Evolutionary conservation across 2,329 filamentous ascomycete species (phyloP).

Genomic region (Trichoderma oligosporum): DNA sequence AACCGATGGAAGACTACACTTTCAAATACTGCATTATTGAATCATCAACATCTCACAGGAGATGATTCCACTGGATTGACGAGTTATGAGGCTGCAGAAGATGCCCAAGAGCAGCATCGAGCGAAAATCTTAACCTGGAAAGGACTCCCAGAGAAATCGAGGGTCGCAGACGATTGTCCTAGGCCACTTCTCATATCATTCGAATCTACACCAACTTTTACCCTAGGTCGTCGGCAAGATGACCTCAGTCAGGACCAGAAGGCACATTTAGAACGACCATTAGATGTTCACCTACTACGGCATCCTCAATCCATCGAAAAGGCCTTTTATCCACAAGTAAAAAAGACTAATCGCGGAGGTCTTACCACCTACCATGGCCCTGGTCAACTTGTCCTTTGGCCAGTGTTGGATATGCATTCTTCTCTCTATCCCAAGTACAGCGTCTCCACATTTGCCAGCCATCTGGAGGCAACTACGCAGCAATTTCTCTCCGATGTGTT

Average conservation of each 20-base stretch:
- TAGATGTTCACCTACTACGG: conserved; percentile 32
- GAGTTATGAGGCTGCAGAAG: conserved; percentile 32
- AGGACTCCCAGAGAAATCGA: conserved; percentile 16
- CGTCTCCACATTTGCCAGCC: conserved; percentile 70
- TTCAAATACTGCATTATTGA: conserved; percentile 23
- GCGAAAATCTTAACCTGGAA: conserved; percentile 36
- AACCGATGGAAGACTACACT: conserved; percentile 4
- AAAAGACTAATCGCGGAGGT: conserved; percentile 75
- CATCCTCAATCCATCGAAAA: conserved; percentile 29
- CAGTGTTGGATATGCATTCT: conserved; percentile 74
- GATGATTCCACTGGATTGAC: conserved; percentile 26
- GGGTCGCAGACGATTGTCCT: conserved; percentile 39
- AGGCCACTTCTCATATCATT: conserved; percentile 76
- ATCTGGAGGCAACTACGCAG: conserved; percentile 75
- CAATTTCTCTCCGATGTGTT: conserved; percentile 55
- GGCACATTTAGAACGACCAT: conserved; percentile 40
- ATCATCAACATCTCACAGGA: conserved; percentile 31
- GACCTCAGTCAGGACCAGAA: conserved; percentile 45
- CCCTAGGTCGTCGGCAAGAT: conserved; percentile 77
- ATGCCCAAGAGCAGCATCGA: conserved; percentile 35
- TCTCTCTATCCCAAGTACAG: conserved; percentile 54
- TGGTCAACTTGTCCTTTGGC: conserved; percentile 89
- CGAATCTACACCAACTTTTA: conserved; percentile 79
- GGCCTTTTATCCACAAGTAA: conserved; percentile 54
- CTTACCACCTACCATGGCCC: conserved; percentile 95